A percentile compares a stretch with the other conserved stretches of the same genome.
phyloP scores from a whole-genome alignment of 1,284 basidiomycete species.

The Trichosporon sp. region DNA sequence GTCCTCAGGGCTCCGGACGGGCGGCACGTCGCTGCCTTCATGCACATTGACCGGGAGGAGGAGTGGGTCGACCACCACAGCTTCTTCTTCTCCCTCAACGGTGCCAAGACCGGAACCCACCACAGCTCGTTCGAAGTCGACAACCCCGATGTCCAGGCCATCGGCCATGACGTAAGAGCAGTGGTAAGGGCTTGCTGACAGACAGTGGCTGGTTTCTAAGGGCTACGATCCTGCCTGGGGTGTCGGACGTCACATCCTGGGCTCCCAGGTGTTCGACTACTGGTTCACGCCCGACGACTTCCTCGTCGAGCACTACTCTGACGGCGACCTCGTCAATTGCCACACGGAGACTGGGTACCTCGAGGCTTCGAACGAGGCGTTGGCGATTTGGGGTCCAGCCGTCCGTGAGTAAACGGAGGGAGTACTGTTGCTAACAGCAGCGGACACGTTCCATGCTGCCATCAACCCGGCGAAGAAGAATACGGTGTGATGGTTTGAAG shows the following conservation, averaged over 20 bases:
- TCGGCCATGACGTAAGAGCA: constrained; percentile 18
- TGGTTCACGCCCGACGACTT: constrained; percentile 27
- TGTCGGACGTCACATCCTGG: constrained; percentile 27
- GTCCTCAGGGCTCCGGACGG: constrained; percentile 20
- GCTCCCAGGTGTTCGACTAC: constrained; percentile 31
- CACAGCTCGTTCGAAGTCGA: constrained; percentile 28
- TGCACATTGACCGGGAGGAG: constrained; percentile 26
- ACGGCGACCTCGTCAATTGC: constrained; percentile 27
- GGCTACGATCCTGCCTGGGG: constrained; percentile 27
- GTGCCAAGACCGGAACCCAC: constrained; percentile 16
- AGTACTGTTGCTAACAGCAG: neutral
- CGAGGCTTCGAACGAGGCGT: constrained; percentile 7
- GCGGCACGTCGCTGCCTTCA: constrained; percentile 19
- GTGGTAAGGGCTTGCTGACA: neutral
- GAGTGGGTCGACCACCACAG: constrained; percentile 30
- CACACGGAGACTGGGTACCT: constrained; percentile 10
- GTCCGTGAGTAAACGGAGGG: constrained; percentile 8
- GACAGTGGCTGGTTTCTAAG: constrained; percentile 20
- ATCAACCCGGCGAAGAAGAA: constrained; percentile 6
- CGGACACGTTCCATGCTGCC: constrained; percentile 9
- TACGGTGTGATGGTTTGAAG: neutral
- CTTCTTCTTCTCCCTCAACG: constrained; percentile 24
- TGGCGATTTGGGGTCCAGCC: constrained; percentile 18
- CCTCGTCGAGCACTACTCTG: constrained; percentile 28
- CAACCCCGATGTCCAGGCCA: constrained; percentile 24